Percentiles rank a stretch among this genome's conserved stretches.
Evolutionary conservation across 2,329 filamentous ascomycete genomes (phyloP).

Genomic region (Nigrospora osmanthi): DNA sequence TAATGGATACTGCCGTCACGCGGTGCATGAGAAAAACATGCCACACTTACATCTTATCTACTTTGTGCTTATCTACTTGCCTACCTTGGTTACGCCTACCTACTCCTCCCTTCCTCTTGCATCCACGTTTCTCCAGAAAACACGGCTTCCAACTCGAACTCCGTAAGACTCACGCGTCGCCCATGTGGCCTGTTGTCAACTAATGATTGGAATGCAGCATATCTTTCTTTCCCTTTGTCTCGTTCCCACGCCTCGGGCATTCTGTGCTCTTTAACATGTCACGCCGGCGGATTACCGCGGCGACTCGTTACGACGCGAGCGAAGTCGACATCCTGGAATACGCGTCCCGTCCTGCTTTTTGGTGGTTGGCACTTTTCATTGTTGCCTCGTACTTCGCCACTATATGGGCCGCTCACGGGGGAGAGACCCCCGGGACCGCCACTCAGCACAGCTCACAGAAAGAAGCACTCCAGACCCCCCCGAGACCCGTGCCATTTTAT

Average conservation of each 20-base stretch:
- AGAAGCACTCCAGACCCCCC: neutral
- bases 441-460: neutral
- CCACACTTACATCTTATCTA: no score
- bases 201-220: conserved; percentile 47
- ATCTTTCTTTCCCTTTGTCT: conserved; percentile 46
- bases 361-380: neutral
- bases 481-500: neutral
- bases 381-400: neutral
- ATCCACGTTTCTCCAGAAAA: no score
- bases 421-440: neutral
- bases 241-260: conserved; percentile 18
- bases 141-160: no score
- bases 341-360: neutral
- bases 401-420: neutral
- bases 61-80: no score
- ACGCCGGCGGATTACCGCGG: neutral
- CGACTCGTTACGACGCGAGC: neutral
- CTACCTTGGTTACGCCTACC: no score
- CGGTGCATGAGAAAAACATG: no score
- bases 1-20: no score
- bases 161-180: no score
- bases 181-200: no score
- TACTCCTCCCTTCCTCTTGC: no score
- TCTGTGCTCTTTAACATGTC: neutral
- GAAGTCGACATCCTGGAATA: neutral